These are phyloP conservation scores for Aureobasidium melanogenum DNA, from an alignment of 2,329 filamentous ascomycete genomes.

Conservation along the genomic window DNA sequence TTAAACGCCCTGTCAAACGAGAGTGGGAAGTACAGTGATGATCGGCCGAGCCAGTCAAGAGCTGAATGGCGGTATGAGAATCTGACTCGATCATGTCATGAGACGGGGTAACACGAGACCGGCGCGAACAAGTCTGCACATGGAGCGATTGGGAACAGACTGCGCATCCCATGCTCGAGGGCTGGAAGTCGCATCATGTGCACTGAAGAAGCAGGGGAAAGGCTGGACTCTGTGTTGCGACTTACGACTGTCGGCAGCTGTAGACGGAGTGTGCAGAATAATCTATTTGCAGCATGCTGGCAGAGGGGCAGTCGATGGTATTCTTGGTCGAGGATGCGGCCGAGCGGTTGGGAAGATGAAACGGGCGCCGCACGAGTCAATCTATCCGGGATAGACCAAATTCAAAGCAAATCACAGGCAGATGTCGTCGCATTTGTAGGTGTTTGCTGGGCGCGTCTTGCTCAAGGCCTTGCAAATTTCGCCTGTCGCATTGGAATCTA, in stretches of 20 bases:
- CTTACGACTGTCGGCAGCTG: background rate
- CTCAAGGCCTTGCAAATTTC: background rate
- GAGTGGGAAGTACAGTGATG: slow-evolving; percentile 3
- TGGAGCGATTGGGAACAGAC: background rate
- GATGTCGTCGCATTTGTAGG: background rate
- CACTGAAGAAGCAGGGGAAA: slow-evolving; percentile 4
- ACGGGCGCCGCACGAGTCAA: slow-evolving; percentile 11
- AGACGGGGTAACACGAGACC: background rate
- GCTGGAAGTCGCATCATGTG: background rate
- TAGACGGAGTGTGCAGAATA: background rate
- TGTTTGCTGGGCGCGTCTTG: background rate
- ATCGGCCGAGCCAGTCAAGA: slow-evolving; percentile 1
- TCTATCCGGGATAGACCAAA: background rate
- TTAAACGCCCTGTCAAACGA: slow-evolving; percentile 8
- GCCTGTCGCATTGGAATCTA: background rate
- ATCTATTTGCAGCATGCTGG: slow-evolving; percentile 1
- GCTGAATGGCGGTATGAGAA: background rate
- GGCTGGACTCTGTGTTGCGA: slow-evolving; percentile 1
- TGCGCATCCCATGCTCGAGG: background rate
- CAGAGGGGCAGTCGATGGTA: background rate
- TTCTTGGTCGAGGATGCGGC: slow-evolving; percentile 3
- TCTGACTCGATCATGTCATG: slow-evolving; percentile 8
- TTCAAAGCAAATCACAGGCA: slow-evolving; percentile 10
- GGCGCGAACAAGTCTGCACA: background rate
- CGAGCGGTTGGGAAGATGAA: slow-evolving; percentile 5